Evolutionary conservation across 1,139 yeast genomes (phyloP).

Genomic region (Protomyces macrosporus): DNA sequence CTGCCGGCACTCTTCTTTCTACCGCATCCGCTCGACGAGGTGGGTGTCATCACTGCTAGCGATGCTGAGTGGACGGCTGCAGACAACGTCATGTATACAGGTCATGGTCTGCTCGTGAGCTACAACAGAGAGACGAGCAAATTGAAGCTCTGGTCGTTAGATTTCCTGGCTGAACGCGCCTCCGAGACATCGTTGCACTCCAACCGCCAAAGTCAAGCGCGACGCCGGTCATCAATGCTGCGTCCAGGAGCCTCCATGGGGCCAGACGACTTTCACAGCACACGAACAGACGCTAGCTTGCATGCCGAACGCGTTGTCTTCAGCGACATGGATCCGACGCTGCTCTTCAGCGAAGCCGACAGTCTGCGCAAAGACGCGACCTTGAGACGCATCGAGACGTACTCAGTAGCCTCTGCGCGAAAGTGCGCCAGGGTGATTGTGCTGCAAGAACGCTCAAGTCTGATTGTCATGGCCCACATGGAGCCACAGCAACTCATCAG

Average conservation of each 20-base stretch:
- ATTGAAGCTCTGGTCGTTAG: slow-evolving; percentile 6
- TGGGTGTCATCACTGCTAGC: slow-evolving; percentile 62
- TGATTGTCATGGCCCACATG: not conserved
- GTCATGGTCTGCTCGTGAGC: slow-evolving; percentile 28
- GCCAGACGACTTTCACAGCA: not conserved
- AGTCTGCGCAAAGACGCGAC: slow-evolving; percentile 59
- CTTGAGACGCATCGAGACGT: slow-evolving; percentile 54
- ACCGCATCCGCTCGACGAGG: slow-evolving; percentile 63
- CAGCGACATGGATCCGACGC: slow-evolving; percentile 5
- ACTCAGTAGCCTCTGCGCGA: slow-evolving; percentile 32
- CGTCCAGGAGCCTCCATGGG: not conserved
- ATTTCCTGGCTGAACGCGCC: not conserved
- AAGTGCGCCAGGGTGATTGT: not conserved
- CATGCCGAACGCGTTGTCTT: slow-evolving; percentile 31
- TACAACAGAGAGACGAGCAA: not conserved
- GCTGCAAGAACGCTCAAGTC: not conserved
- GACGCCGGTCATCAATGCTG: slow-evolving; percentile 12
- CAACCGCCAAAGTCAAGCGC: not conserved
- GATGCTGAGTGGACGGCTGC: slow-evolving; percentile 50
- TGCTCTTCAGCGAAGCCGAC: slow-evolving; percentile 5
- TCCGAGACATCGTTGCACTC: not conserved
- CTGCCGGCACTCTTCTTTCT: slow-evolving; percentile 53
- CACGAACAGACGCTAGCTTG: slow-evolving; percentile 1
- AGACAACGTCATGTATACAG: slow-evolving; percentile 48
- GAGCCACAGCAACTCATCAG: not conserved